phyloP scores from a whole-genome alignment of 2,329 filamentous ascomycete genomes.

The Calonectria pauciramosa region DNA sequence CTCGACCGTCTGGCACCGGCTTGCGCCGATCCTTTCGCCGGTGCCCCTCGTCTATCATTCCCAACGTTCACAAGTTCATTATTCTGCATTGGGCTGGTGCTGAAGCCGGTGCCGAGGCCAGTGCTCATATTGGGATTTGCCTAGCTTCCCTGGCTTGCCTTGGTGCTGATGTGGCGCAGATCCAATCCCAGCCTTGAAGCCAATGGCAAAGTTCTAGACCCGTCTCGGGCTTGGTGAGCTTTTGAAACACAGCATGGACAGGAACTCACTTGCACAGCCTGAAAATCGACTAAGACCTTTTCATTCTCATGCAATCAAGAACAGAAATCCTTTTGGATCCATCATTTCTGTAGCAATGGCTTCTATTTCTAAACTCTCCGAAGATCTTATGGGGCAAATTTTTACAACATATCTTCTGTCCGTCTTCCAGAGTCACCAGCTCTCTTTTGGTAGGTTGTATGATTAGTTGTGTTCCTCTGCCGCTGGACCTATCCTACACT shows the following conservation, averaged over 20 bases:
- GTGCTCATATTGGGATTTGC: neutral
- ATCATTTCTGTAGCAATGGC: neutral
- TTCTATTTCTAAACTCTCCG: too few species aligned
- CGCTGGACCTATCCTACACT: slow-evolving; percentile 30
- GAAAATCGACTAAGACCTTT: neutral
- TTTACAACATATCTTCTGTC: slow-evolving; percentile 39
- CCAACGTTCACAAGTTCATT: neutral
- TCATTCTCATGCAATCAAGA: neutral
- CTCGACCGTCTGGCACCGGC: neutral
- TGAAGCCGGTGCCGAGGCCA: neutral
- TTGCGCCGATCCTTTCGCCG: neutral
- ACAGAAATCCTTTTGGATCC: neutral
- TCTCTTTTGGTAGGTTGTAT: slow-evolving; percentile 2
- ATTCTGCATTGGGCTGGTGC: neutral
- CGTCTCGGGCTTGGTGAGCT: neutral
- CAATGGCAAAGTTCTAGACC: neutral
- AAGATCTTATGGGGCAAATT: neutral
- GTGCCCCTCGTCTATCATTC: neutral
- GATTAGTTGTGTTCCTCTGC: slow-evolving; percentile 42
- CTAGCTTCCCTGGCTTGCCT: neutral
- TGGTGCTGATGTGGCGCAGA: neutral
- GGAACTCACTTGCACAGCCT: neutral
- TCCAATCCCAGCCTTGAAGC: neutral
- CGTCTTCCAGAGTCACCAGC: slow-evolving; percentile 47
- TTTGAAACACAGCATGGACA: neutral